Conservation (phyloP, 78 protist genomes). For the Goniomonas avonlea region DNA sequence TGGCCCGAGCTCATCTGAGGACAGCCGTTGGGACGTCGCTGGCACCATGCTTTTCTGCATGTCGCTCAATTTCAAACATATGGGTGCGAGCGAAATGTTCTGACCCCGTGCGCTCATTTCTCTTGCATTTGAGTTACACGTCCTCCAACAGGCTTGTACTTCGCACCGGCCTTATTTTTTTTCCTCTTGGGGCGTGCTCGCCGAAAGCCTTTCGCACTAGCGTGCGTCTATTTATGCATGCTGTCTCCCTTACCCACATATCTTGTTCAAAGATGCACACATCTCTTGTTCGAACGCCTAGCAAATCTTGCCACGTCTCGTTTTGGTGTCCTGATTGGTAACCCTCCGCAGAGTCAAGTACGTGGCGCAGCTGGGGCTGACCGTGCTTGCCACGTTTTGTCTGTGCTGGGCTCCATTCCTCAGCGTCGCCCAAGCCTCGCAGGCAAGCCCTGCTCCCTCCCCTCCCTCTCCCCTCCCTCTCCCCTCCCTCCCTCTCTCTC, state of each 20-base stretch:
- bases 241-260: background rate
- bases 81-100: conserved; percentile 76
- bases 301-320: too few species aligned
- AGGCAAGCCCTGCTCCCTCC: too few species aligned
- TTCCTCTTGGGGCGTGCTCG: background rate
- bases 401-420: too few species aligned
- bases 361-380: too few species aligned
- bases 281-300: too few species aligned
- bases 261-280: conserved; percentile 12
- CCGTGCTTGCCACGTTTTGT: background rate
- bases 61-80: conserved; percentile 79
- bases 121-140: background rate
- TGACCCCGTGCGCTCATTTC: conserved; percentile 42
- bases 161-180: too few species aligned
- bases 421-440: too few species aligned
- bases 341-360: too few species aligned
- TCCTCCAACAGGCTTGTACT: background rate
- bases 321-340: too few species aligned
- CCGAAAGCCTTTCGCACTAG: conserved; percentile 57
- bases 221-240: conserved; percentile 74
- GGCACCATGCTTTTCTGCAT: conserved; percentile 41
- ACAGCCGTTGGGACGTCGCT: background rate
- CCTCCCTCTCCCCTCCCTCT: background rate
- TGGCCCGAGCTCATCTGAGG: too few species aligned
- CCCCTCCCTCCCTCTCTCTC: background rate